Base-by-base conservation (phyloP, 768 basidiomycete species). In the Hirschioporus abietinus region DNA sequence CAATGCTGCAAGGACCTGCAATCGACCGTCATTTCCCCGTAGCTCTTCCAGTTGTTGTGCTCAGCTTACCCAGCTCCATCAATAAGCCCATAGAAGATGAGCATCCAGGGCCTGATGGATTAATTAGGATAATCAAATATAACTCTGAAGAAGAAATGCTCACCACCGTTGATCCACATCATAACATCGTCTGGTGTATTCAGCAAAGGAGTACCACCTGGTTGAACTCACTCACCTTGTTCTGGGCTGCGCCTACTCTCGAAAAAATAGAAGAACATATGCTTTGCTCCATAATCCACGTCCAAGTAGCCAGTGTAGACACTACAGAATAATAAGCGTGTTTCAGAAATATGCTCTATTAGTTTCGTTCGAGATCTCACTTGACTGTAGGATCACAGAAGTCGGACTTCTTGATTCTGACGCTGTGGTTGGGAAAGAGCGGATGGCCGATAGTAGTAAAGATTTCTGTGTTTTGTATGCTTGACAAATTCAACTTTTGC, bases 101-200 rank as follows among this genome's bases (percentile, higher is more conserved):
- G 66, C 85, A 85, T 9, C 85, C 86, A 0, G 86, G 86, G 6
- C 90, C 90, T 87, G 65, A 58, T n/a, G 34, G 58, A 63, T 60
- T 20, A 66, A 35, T 25, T 52, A 12, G 65, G 57, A 17, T 17
- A 20, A 6, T 18, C 8, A 17, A 35, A 12, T n/a, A 42, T 35
- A 35, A 67, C 15, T 25, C 17, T 25, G 18, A 67, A 30, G 67
- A 68, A 30, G 26, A n/a, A 78, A 79, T 34, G 77, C 23, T 25
- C 76, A 76, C 76, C 87, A 75, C 86, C 88, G 63, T 88, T 88
- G 58, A 88, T 88, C 87, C 88, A 88, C 84, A 89, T 86, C 77
- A 88, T 80, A 27, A 88, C 83, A 74, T 88, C 86, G 71, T 88
- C 88, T 80, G 60, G 8, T 60, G 34, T 30, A 8, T 17, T 26